Evolutionary conservation across 345 rosid genomes (phyloP).

Genomic region (Punica granatum): DNA sequence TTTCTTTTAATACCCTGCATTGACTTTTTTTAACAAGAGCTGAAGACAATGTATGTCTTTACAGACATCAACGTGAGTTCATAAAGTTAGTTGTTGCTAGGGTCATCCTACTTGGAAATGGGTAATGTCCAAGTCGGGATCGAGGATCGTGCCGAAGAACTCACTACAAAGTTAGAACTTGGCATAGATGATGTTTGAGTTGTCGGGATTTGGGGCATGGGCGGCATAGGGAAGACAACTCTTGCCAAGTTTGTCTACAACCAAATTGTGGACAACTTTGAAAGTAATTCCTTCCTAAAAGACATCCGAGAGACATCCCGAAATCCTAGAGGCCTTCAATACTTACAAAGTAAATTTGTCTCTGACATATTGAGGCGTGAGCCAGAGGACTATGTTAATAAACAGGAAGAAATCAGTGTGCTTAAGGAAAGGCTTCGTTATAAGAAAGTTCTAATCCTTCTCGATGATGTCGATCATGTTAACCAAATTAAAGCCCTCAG

Average conservation of each 20-base stretch:
- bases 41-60: too few species aligned
- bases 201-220: neutral
- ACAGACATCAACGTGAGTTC: neutral
- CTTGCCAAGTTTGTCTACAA: slow-evolving; percentile 4
- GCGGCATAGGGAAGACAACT: slow-evolving; percentile 10
- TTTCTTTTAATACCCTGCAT: too few species aligned
- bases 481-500: neutral
- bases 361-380: neutral
- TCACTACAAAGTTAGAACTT: neutral
- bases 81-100: neutral
- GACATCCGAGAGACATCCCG: neutral
- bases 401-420: neutral
- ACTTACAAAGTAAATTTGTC: neutral
- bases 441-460: neutral
- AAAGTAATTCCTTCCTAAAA: slow-evolving; percentile 3
- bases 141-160: neutral
- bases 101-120: neutral
- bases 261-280: neutral
- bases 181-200: neutral
- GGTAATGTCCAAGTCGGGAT: neutral
- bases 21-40: too few species aligned
- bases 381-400: rapidly evolving
- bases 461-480: neutral
- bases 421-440: neutral
- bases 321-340: neutral